Percentiles rank a stretch among this genome's conserved stretches.
Evolutionary conservation across 495 filamentous ascomycete genomes (phyloP).

Genomic region (Penicillium chermesinum): DNA sequence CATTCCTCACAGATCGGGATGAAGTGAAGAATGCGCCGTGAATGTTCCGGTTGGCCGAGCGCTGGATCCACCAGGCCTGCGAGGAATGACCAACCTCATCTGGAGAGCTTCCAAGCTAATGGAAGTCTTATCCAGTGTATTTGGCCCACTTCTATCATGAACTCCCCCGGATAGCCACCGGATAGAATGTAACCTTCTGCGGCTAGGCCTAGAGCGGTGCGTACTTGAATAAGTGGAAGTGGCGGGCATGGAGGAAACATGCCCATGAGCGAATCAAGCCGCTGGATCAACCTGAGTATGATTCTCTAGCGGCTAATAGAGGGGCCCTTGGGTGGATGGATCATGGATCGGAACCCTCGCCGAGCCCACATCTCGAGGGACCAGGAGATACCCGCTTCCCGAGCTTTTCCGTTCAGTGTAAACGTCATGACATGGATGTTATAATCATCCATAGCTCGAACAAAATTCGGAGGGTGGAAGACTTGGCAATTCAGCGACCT

Average conservation of each 20-base stretch:
- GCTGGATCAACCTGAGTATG: conserved; percentile 4
- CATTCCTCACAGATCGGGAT: conserved; percentile 40
- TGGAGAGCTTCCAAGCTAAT: not conserved
- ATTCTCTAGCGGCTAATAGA: not conserved
- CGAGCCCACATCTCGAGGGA: conserved; percentile 4
- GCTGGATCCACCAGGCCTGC: conserved; percentile 18
- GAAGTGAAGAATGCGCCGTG: conserved; percentile 35
- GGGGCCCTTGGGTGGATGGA: not conserved
- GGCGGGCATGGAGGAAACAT: conserved; percentile 21
- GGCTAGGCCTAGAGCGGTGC: conserved; percentile 34
- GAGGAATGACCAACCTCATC: conserved; percentile 26
- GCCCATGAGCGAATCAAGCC: conserved; percentile 16
- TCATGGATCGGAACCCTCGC: conserved; percentile 15
- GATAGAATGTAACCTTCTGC: conserved; percentile 35
- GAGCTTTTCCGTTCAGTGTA: conserved; percentile 21
- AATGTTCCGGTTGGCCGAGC: conserved; percentile 20
- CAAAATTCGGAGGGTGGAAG: conserved; percentile 13
- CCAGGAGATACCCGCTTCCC: conserved; percentile 1
- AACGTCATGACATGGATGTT: conserved; percentile 31
- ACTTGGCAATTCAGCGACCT: conserved; percentile 16
- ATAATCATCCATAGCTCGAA: conserved; percentile 13
- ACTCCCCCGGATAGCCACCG: conserved; percentile 31
- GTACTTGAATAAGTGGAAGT: conserved; percentile 21
- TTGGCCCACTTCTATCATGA: conserved; percentile 16
- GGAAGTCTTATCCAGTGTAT: conserved; percentile 11